Conservation (phyloP, 345 rosid genomes). For the Punica granatum region DNA sequence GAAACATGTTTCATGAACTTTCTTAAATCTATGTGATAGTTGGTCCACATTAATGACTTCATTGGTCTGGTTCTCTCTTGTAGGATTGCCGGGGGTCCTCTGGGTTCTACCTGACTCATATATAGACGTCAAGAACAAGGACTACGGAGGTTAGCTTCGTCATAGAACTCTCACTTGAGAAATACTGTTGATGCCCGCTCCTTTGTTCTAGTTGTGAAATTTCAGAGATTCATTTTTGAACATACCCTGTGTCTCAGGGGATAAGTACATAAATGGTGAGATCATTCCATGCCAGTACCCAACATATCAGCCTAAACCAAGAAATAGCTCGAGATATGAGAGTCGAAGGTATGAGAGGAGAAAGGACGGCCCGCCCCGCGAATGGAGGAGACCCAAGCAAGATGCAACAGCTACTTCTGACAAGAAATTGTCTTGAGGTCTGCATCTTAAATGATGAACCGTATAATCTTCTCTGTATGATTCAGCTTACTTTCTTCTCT, state of each 20-base stretch:
- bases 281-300: conserved; percentile 89
- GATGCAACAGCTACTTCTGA: conserved; percentile 22
- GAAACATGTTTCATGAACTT: not conserved
- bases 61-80: conserved; percentile 7
- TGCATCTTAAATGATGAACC: not conserved
- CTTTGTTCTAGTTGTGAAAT: not conserved
- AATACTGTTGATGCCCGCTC: not conserved
- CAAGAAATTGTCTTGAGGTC: conserved; percentile 7
- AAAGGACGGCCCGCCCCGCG: conserved; percentile 79
- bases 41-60: not conserved
- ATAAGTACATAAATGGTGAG: conserved; percentile 90
- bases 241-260: conserved; percentile 42
- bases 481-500: not conserved
- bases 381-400: conserved; percentile 53
- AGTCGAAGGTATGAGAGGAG: conserved; percentile 70
- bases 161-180: not conserved
- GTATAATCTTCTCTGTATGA: not conserved
- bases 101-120: conserved; percentile 98
- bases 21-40: not conserved
- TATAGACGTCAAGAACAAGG: conserved; percentile 94
- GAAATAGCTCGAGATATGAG: conserved; percentile 50
- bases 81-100: conserved; percentile 95
- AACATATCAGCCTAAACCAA: conserved; percentile 81
- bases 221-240: not conserved
- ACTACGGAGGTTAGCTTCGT: conserved; percentile 72